Percentiles rank a stretch among this genome's conserved stretches.
These are phyloP conservation scores for Sugiyamaella sp. DNA, from an alignment of 1,139 yeast genomes.

Conservation along the genomic window DNA sequence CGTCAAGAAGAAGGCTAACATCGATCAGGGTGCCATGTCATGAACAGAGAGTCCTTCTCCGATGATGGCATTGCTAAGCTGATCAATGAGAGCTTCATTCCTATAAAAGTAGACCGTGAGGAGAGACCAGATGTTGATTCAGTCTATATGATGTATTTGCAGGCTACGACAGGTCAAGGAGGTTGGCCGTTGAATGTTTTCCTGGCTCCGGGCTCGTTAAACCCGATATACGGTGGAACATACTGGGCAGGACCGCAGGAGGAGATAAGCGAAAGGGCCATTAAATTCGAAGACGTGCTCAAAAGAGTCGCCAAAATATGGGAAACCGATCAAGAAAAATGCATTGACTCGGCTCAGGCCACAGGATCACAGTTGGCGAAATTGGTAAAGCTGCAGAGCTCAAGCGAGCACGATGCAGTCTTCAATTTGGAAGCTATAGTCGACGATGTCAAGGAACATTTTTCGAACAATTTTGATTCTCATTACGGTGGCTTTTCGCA, in stretches of 20 bases:
- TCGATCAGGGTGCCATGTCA: conserved; percentile 43
- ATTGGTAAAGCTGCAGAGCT: conserved; percentile 37
- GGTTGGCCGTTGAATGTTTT: conserved; percentile 50
- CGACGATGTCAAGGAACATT: conserved; percentile 37
- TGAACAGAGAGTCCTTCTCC: conserved; percentile 43
- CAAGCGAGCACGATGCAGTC: conserved; percentile 28
- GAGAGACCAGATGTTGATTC: conserved; percentile 47
- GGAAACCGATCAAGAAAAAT: conserved; percentile 34
- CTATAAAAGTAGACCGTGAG: conserved; percentile 46
- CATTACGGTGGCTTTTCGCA: conserved; percentile 42
- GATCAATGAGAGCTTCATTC: conserved; percentile 42
- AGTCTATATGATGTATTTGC: conserved; percentile 45
- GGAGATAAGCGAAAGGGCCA: conserved; percentile 29
- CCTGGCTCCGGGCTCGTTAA: conserved; percentile 41
- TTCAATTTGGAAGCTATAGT: conserved; percentile 27
- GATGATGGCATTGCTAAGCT: conserved; percentile 38
- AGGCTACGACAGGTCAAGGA: conserved; percentile 44
- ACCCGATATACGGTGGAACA: conserved; percentile 46
- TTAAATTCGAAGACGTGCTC: conserved; percentile 37
- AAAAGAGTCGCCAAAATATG: conserved; percentile 38
- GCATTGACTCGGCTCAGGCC: conserved; percentile 34
- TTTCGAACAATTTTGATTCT: conserved; percentile 36
- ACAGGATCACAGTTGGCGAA: conserved; percentile 32
- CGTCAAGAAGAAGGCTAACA: conserved; percentile 2
- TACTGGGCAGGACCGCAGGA: conserved; percentile 45